phyloP scores from a whole-genome alignment of 495 filamentous ascomycete genomes.

The Neurospora sp. region DNA sequence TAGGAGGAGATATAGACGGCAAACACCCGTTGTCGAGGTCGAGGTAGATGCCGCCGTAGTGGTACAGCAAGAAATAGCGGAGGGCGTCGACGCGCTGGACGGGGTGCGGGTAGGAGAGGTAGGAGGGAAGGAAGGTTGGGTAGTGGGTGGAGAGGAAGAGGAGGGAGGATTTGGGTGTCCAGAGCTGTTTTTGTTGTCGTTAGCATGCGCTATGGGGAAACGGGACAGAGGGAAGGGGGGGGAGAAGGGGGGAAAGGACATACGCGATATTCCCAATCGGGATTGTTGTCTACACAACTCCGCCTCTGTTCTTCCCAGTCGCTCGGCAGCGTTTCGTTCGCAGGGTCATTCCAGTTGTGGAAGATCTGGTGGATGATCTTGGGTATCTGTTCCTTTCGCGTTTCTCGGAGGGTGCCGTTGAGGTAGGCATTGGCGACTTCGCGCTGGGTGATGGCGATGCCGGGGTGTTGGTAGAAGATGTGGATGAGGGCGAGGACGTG shows the following conservation, averaged over 20 bases:
- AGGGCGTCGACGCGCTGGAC: conserved; percentile 85
- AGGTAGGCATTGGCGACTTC: conserved; percentile 6
- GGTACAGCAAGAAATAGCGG: conserved; percentile 74
- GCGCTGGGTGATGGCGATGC: conserved; percentile 15
- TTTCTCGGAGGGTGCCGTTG: background rate
- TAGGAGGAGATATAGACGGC: background rate
- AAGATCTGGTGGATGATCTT: conserved; percentile 91
- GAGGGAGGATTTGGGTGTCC: conserved; percentile 68
- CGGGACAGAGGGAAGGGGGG: background rate
- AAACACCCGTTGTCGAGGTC: conserved; percentile 68
- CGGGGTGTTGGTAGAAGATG: conserved; percentile 19
- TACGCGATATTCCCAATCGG: conserved; percentile 76
- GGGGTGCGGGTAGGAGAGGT: conserved; percentile 66
- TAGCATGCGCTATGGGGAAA: background rate
- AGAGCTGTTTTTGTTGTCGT: conserved; percentile 45
- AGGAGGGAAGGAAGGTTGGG: conserved; percentile 78
- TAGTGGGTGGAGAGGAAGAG: conserved; percentile 69
- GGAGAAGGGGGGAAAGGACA: background rate
- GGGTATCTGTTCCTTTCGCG: conserved; percentile 28
- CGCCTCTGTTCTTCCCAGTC: conserved; percentile 65
- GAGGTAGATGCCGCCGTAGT: conserved; percentile 81
- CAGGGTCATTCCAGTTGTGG: conserved; percentile 42
- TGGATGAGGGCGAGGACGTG: conserved; percentile 13
- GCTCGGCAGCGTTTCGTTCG: conserved; percentile 52
- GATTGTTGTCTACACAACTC: conserved; percentile 65